Evolutionary conservation across 768 basidiomycete genomes (phyloP).

Genomic region (Tricholoma furcatifolium): DNA sequence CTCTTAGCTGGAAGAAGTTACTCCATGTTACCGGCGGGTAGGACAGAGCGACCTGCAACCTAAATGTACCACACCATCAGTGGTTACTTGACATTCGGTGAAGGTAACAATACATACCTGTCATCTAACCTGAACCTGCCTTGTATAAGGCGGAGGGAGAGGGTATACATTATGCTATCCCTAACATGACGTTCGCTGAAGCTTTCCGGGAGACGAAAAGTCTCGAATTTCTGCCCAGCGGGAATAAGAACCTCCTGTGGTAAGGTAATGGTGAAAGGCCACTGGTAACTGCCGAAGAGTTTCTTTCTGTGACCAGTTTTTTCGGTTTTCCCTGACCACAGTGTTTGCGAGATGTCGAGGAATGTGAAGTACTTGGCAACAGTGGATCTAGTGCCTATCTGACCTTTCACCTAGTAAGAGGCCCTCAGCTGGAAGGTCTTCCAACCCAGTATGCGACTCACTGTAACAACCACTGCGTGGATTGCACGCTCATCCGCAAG

Average conservation of each 20-base stretch:
- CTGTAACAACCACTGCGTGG: conserved; percentile 47
- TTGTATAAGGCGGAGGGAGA: conserved; percentile 29
- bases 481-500: conserved; percentile 41
- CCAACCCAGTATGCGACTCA: conserved; percentile 22
- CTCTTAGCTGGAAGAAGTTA: conserved; percentile 30
- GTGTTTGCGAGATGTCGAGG: conserved; percentile 28
- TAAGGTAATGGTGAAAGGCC: conserved; percentile 39
- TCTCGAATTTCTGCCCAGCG: conserved; percentile 16
- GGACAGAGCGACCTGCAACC: conserved; percentile 28
- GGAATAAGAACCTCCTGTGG: conserved; percentile 31
- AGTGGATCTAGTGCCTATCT: conserved; percentile 38
- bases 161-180: conserved; percentile 35
- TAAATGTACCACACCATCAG: conserved; percentile 10
- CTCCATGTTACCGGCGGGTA: conserved; percentile 35
- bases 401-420: conserved; percentile 31
- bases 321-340: conserved; percentile 38
- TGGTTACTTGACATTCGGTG: neutral
- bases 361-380: conserved; percentile 32
- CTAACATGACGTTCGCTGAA: conserved; percentile 37
- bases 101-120: conserved; percentile 22
- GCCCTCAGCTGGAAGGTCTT: neutral
- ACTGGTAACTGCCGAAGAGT: conserved; percentile 34
- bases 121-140: conserved; percentile 33
- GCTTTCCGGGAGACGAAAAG: conserved; percentile 35
- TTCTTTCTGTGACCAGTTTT: conserved; percentile 23